phyloP scores from a whole-genome alignment of 108 stramenopile genomes.

The Nitzschia putrida region DNA sequence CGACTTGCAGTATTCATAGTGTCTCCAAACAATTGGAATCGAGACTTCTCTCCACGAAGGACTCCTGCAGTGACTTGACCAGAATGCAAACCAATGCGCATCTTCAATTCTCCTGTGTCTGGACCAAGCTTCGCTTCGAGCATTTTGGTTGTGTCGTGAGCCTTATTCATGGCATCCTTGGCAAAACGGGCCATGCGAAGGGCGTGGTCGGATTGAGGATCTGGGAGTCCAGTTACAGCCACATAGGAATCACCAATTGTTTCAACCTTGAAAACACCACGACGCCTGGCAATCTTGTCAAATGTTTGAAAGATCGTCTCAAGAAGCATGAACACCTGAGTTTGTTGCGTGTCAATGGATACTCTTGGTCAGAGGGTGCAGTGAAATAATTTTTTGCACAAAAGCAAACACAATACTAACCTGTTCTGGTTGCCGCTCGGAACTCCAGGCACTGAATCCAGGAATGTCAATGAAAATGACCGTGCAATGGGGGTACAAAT shows the following conservation, averaged over 20 bases:
- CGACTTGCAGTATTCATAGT: slow-evolving; percentile 5
- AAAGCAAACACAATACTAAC: no score
- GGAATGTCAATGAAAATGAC: neutral
- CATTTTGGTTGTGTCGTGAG: neutral
- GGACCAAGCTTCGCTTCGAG: slow-evolving; percentile 3
- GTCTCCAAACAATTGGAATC: slow-evolving; percentile 17
- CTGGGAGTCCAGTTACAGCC: no score
- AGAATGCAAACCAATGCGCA: slow-evolving; percentile 8
- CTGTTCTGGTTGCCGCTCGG: slow-evolving; percentile 6
- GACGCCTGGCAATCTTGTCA: neutral
- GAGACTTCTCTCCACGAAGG: neutral
- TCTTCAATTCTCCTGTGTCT: slow-evolving; percentile 1
- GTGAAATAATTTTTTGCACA: no score
- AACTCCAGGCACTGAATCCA: slow-evolving; percentile 16
- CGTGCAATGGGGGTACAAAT: slow-evolving; percentile 6
- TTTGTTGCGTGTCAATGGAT: neutral
- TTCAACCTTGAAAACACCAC: slow-evolving; percentile 5
- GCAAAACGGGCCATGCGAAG: slow-evolving; percentile 2
- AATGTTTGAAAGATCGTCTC: slow-evolving; percentile 7
- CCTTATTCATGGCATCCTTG: neutral
- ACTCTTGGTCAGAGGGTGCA: neutral
- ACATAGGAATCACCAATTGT: slow-evolving; percentile 12
- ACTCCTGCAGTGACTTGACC: slow-evolving; percentile 8
- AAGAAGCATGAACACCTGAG: slow-evolving; percentile 4
- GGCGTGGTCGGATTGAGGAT: slow-evolving; percentile 6